A percentile compares a stretch with the other conserved stretches of the same genome.
These are phyloP conservation scores for Leishmania tarentolae DNA, from an alignment of 208 protist species.

Conservation along the genomic window DNA sequence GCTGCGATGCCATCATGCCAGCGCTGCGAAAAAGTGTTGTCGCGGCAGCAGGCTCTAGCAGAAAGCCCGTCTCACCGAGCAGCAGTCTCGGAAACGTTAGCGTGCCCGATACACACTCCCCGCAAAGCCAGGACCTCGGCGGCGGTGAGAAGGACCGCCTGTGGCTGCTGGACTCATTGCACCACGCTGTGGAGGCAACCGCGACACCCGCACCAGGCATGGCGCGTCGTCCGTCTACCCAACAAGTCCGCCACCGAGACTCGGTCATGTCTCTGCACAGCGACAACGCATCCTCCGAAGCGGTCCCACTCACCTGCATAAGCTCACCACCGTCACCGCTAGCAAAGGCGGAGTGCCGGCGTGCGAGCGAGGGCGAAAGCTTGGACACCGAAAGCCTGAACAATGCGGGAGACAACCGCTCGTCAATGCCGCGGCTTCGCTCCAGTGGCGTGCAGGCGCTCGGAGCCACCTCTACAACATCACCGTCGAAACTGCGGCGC, in stretches of 20 bases:
- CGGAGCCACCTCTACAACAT: background rate
- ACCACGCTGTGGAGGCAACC: background rate
- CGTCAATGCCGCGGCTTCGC: conserved; percentile 5
- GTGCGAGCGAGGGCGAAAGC: background rate
- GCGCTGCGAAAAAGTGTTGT: background rate
- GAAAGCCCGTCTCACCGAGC: background rate
- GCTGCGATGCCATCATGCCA: background rate
- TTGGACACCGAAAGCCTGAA: background rate
- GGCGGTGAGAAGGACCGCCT: background rate
- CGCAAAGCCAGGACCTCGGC: background rate
- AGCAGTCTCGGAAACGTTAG: background rate
- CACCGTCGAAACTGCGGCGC: background rate
- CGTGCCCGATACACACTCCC: background rate
- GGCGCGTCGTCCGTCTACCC: background rate
- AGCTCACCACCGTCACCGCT: background rate
- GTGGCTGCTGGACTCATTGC: background rate
- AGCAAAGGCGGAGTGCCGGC: background rate
- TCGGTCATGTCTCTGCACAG: background rate
- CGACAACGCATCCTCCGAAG: background rate
- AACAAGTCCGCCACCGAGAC: background rate
- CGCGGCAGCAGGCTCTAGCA: background rate
- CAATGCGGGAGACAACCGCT: background rate
- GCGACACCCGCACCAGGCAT: background rate
- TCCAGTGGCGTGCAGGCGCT: background rate
- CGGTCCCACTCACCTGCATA: background rate